phyloP scores from a whole-genome alignment of 306 rosid genomes.

The Chamaecrista fasciculata region DNA sequence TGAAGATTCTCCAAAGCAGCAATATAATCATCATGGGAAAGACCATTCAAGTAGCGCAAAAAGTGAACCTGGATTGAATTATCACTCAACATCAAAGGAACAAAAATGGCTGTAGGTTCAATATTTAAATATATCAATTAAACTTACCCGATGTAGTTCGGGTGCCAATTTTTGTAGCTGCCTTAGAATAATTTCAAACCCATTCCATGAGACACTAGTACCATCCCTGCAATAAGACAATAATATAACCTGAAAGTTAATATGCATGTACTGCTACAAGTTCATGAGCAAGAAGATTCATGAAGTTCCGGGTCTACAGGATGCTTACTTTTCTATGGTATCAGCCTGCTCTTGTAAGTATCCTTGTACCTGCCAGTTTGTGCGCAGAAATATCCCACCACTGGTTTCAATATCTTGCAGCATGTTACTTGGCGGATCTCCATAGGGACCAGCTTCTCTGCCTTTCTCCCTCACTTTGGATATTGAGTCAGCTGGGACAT shows the following conservation, averaged over 20 bases:
- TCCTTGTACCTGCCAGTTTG: constrained; percentile 95
- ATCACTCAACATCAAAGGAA: constrained; percentile 20
- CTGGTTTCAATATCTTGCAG: constrained; percentile 50
- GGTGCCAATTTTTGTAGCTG: constrained; percentile 93
- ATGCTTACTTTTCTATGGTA: constrained; percentile 69
- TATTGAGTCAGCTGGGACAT: constrained; percentile 53
- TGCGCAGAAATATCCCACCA: constrained; percentile 62
- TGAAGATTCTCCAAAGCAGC: constrained; percentile 88
- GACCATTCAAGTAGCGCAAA: constrained; percentile 78
- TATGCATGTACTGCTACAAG: constrained; percentile 25
- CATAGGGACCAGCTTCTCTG: constrained; percentile 55
- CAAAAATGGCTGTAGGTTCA: background rate
- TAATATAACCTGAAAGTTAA: constrained; percentile 28
- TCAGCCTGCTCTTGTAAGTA: constrained; percentile 94
- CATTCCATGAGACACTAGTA: constrained; percentile 65
- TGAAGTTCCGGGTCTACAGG: constrained; percentile 13
- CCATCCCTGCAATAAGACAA: constrained; percentile 57
- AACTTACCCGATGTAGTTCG: constrained; percentile 84
- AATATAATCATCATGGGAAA: constrained; percentile 78
- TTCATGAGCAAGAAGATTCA: background rate
- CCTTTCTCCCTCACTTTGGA: constrained; percentile 52
- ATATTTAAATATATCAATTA: background rate
- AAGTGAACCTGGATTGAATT: constrained; percentile 75
- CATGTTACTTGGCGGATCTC: constrained; percentile 46
- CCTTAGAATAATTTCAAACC: constrained; percentile 60